Evolutionary conservation across 2,329 filamentous ascomycete genomes (phyloP).

Genomic region (Colletotrichum kahawae): DNA sequence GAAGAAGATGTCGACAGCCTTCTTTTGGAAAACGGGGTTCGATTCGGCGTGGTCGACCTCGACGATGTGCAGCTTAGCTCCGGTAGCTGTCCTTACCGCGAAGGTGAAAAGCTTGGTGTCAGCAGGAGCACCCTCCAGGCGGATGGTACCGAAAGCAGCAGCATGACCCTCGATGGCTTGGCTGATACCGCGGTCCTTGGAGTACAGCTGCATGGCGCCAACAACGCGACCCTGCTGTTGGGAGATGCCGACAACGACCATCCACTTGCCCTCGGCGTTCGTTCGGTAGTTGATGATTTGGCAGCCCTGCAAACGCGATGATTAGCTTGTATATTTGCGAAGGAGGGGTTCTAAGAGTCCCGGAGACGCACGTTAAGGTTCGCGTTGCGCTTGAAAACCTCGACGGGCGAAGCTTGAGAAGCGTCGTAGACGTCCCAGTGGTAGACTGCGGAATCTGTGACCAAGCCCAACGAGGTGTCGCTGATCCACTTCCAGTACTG

Average conservation of each 20-base stretch:
- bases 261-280: constrained; percentile 96
- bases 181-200: constrained; percentile 93
- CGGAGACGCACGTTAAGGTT: constrained; percentile 77
- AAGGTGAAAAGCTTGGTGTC: constrained; percentile 98
- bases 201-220: constrained; percentile 96
- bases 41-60: constrained; percentile 93
- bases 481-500: constrained; percentile 99
- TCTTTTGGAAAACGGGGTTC: constrained; percentile 92
- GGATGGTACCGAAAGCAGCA: constrained; percentile 88
- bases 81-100: constrained; percentile 85
- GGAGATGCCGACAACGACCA: constrained; percentile 95
- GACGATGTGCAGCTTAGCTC: constrained; percentile 95
- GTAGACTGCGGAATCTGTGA: constrained; percentile 90
- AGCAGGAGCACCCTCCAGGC: constrained; percentile 85
- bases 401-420: constrained; percentile 77
- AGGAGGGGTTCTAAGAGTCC: neutral
- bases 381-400: constrained; percentile 92
- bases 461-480: constrained; percentile 84
- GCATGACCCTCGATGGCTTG: constrained; percentile 98
- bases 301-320: constrained; percentile 67
- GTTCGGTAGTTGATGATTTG: constrained; percentile 99
- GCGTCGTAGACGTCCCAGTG: constrained; percentile 98
- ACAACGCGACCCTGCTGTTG: constrained; percentile 92
- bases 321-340: neutral
- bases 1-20: constrained; percentile 97